Conservation (phyloP, 495 filamentous ascomycete genomes). For the Letharia columbiana region DNA sequence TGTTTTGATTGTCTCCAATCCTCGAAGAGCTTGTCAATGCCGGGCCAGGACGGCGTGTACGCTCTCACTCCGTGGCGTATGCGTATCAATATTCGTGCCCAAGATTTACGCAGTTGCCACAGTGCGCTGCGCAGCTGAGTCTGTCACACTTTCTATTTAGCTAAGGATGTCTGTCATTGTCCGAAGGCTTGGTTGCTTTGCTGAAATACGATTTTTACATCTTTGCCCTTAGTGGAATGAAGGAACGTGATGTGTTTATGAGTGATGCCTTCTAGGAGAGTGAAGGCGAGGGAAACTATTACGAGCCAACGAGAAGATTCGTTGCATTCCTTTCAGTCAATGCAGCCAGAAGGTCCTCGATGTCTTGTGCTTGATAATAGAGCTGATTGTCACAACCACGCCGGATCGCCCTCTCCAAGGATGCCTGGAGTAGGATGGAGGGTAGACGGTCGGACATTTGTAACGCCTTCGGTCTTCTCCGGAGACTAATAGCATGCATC, state of each 20-base stretch:
- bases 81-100: slow-evolving; percentile 20
- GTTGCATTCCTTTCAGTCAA: neutral
- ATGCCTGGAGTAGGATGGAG: too few relatives aligned
- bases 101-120: slow-evolving; percentile 18
- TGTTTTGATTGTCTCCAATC: neutral
- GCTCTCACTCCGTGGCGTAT: slow-evolving; percentile 15
- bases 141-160: slow-evolving; percentile 20
- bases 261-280: neutral
- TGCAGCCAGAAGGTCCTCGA: too few relatives aligned
- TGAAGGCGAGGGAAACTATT: neutral
- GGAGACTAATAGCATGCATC: neutral
- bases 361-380: too few relatives aligned
- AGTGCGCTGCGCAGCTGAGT: slow-evolving; percentile 20
- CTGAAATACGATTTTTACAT: slow-evolving; percentile 8
- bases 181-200: slow-evolving; percentile 20
- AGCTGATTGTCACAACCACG: too few relatives aligned
- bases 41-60: slow-evolving; percentile 19
- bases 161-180: slow-evolving; percentile 13
- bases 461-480: neutral
- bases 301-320: neutral
- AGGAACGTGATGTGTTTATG: neutral
- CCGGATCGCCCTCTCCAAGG: neutral
- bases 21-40: neutral
- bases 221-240: neutral
- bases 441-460: neutral